Conservation (phyloP, 1,284 basidiomycete species). For the Polyporus tsugae region DNA sequence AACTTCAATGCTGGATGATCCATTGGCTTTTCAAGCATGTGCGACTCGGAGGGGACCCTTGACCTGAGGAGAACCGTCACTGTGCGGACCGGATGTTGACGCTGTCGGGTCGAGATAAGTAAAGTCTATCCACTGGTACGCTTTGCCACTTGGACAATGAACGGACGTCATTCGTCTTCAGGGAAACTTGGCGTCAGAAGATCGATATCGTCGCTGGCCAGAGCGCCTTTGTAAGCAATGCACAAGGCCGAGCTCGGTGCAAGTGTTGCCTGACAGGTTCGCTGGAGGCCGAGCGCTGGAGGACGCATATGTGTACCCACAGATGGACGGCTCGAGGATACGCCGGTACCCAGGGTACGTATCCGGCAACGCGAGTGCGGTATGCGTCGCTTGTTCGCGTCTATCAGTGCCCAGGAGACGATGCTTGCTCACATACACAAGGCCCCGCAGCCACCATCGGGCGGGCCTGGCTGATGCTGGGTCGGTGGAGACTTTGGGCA, state of each 20-base stretch:
- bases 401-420: not conserved
- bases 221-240: not conserved
- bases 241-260: not conserved
- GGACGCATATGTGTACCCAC: not conserved
- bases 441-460: slow-evolving; percentile 4
- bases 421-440: slow-evolving; percentile 5
- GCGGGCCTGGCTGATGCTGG: slow-evolving; percentile 15
- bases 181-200: slow-evolving; percentile 2
- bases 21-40: slow-evolving; percentile 1
- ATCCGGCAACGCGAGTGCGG: not conserved
- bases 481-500: slow-evolving; percentile 15
- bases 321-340: slow-evolving; percentile 3
- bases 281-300: not conserved
- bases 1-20: not conserved
- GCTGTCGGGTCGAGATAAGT: not conserved
- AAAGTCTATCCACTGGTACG: not conserved
- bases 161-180: slow-evolving; percentile 1
- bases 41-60: not conserved
- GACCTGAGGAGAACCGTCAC: not conserved
- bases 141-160: not conserved
- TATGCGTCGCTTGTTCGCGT: not conserved
- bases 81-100: not conserved
- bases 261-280: not conserved
- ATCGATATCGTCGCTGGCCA: slow-evolving; percentile 2
- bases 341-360: not conserved